Percentiles rank a stretch among this genome's conserved stretches.
phyloP scores from a whole-genome alignment of 257 asterid genomes.

The Plantago elongata region DNA sequence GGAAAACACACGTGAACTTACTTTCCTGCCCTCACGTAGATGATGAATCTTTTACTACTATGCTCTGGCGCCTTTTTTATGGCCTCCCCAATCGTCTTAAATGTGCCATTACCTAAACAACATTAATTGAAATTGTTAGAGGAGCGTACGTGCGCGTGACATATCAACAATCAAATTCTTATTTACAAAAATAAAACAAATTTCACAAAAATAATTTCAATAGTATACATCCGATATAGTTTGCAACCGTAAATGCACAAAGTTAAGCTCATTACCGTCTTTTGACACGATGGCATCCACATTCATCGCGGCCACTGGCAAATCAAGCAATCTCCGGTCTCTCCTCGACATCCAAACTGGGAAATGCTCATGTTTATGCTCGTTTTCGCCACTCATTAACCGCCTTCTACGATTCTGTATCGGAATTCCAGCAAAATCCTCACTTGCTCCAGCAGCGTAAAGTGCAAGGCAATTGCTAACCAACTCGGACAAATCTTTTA shows the following conservation, averaged over 20 bases:
- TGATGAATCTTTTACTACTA: slow-evolving; percentile 54
- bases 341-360: slow-evolving; percentile 71
- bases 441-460: slow-evolving; percentile 49
- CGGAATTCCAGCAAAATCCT: slow-evolving; percentile 74
- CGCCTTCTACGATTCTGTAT: slow-evolving; percentile 60
- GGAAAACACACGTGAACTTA: slow-evolving; percentile 40
- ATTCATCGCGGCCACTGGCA: slow-evolving; percentile 42
- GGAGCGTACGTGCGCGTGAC: too few relatives aligned
- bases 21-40: slow-evolving; percentile 97
- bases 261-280: slow-evolving; percentile 33
- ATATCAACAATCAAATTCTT: too few relatives aligned
- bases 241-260: too few relatives aligned
- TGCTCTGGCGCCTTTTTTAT: slow-evolving; percentile 82
- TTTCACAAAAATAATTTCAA: too few relatives aligned
- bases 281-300: slow-evolving; percentile 67
- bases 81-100: slow-evolving; percentile 76
- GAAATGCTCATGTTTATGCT: slow-evolving; percentile 30
- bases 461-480: slow-evolving; percentile 93
- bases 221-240: too few relatives aligned
- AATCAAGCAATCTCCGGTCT: slow-evolving; percentile 54
- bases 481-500: slow-evolving; percentile 69
- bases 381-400: slow-evolving; percentile 23
- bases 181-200: too few relatives aligned
- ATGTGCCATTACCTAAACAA: slow-evolving; percentile 47
- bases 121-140: too few relatives aligned